phyloP scores from a whole-genome alignment of 805 yeast species.

The Metschnikowia kunwiensis region DNA sequence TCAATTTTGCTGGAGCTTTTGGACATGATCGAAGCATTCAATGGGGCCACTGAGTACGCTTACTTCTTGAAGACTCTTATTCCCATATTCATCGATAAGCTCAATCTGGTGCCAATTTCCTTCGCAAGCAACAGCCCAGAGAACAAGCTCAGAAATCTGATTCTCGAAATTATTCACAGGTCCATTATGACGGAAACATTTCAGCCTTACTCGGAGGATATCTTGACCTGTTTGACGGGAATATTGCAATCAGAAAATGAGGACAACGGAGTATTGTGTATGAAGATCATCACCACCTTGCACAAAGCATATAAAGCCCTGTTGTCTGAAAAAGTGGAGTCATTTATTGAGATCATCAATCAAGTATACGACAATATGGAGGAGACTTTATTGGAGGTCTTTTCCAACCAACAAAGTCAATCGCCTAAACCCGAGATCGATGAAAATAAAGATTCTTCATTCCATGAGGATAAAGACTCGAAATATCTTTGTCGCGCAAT shows the following conservation, averaged over 20 bases:
- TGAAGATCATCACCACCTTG: slow-evolving; percentile 80
- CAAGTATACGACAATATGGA: slow-evolving; percentile 79
- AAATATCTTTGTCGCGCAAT: slow-evolving; percentile 64
- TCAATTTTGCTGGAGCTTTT: slow-evolving; percentile 75
- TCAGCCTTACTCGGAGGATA: slow-evolving; percentile 61
- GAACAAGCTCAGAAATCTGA: slow-evolving; percentile 70
- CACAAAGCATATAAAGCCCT: slow-evolving; percentile 78
- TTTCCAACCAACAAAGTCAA: slow-evolving; percentile 34
- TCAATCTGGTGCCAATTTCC: slow-evolving; percentile 70
- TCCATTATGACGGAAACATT: slow-evolving; percentile 80
- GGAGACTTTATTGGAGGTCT: slow-evolving; percentile 65
- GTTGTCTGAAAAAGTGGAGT: slow-evolving; percentile 67
- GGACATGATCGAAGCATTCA: slow-evolving; percentile 82
- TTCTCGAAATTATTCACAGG: slow-evolving; percentile 77
- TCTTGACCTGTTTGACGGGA: slow-evolving; percentile 57
- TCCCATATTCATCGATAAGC: slow-evolving; percentile 63
- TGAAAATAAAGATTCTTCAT: slow-evolving; percentile 13
- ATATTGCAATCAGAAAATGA: slow-evolving; percentile 80
- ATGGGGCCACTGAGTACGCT: slow-evolving; percentile 78
- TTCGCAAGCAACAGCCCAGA: slow-evolving; percentile 65
- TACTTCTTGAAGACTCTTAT: slow-evolving; percentile 65
- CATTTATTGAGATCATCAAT: slow-evolving; percentile 72
- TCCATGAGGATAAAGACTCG: slow-evolving; percentile 23
- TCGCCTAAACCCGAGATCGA: slow-evolving; percentile 10
- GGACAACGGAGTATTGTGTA: slow-evolving; percentile 88